phyloP scores from a whole-genome alignment of 2,329 filamentous ascomycete genomes.

The Penicillium brevicompactum region DNA sequence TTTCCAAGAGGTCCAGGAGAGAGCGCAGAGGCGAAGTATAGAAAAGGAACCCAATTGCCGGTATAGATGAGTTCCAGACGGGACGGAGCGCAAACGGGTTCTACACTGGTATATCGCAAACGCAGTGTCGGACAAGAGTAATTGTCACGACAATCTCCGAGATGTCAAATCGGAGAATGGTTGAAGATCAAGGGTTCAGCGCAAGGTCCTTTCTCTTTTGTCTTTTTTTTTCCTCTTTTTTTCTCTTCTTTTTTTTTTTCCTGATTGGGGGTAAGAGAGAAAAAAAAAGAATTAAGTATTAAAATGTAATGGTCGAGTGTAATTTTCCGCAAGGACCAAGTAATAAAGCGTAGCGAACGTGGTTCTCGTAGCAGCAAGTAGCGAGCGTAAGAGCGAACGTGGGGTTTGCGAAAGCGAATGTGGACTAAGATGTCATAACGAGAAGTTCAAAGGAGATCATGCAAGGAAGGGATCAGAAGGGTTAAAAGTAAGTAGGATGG shows the following conservation, averaged over 20 bases:
- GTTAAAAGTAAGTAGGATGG: conserved; percentile 28
- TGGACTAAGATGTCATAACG: conserved; percentile 37
- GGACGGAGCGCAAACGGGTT: conserved; percentile 16
- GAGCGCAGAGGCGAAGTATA: neutral
- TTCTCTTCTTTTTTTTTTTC: neutral
- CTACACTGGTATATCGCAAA: conserved; percentile 18
- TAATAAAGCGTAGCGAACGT: conserved; percentile 43
- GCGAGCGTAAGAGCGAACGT: conserved; percentile 43
- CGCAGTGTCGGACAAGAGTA: conserved; percentile 9
- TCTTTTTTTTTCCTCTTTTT: neutral
- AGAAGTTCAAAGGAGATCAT: conserved; percentile 17
- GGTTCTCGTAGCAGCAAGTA: conserved; percentile 39
- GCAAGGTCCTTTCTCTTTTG: neutral
- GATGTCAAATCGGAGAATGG: neutral
- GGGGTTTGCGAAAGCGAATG: conserved; percentile 33
- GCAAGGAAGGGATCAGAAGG: conserved; percentile 27
- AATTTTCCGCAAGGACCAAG: conserved; percentile 25
- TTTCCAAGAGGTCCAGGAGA: neutral
- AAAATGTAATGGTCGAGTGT: conserved; percentile 39
- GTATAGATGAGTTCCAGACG: conserved; percentile 10
- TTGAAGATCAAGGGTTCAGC: neutral
- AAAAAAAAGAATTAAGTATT: conserved; percentile 28
- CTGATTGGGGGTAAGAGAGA: neutral
- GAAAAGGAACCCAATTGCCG: neutral
- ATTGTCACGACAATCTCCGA: conserved; percentile 17